phyloP scores from a whole-genome alignment of 2,329 filamentous ascomycete genomes.

The Colletotrichum paranaense region DNA sequence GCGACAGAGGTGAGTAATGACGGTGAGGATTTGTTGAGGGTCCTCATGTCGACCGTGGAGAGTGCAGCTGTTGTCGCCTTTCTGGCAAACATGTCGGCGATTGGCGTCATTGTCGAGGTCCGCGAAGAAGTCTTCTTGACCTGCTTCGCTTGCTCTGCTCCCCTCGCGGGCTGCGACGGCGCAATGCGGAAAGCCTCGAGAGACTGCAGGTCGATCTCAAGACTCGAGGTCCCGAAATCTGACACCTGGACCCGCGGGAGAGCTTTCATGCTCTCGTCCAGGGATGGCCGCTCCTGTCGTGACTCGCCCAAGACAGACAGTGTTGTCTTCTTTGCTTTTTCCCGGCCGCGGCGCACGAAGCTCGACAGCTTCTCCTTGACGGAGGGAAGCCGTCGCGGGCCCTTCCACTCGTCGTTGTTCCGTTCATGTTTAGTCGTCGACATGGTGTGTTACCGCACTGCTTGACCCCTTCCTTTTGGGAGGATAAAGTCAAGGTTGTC shows the following conservation, averaged over 20 bases:
- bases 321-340: conserved; percentile 30
- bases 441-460: conserved; percentile 7
- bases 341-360: conserved; percentile 18
- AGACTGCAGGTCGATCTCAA: conserved; percentile 27
- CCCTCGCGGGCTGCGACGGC: not conserved
- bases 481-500: not conserved
- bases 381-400: conserved; percentile 19
- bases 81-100: conserved; percentile 29
- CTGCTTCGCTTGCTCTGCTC: not conserved
- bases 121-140: not conserved
- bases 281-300: conserved; percentile 10
- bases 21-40: not conserved
- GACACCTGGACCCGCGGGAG: conserved; percentile 21
- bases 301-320: conserved; percentile 19
- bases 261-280: conserved; percentile 17
- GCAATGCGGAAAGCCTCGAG: conserved; percentile 28
- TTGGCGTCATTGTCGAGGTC: conserved; percentile 24
- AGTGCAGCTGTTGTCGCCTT: not conserved
- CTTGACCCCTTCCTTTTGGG: conserved; percentile 5
- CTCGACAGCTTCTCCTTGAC: conserved; percentile 30
- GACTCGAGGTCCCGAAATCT: conserved; percentile 25
- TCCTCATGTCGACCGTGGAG: not conserved
- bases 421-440: conserved; percentile 22
- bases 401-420: conserved; percentile 17
- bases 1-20: not conserved